Percentiles rank a stretch among this genome's conserved stretches.
Evolutionary conservation across 768 basidiomycete genomes (phyloP).

Genomic region (Hypholoma sublateritium): DNA sequence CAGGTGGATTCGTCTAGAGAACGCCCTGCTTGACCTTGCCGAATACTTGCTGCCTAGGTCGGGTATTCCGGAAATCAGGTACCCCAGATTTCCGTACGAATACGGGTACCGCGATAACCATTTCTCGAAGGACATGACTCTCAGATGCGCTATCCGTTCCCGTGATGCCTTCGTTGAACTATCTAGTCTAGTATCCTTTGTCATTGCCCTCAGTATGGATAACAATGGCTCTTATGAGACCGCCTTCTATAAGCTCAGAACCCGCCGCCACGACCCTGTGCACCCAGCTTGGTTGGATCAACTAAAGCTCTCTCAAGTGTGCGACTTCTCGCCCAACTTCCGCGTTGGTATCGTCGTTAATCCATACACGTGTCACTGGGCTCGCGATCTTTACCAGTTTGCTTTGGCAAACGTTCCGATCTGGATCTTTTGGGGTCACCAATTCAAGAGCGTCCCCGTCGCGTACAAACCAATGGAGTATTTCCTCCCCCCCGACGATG

Average conservation of each 20-base stretch:
- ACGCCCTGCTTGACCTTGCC: background rate
- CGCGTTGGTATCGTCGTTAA: background rate
- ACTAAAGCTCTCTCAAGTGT: background rate
- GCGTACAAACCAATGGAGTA: background rate
- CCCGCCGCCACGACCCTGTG: background rate
- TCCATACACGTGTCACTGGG: background rate
- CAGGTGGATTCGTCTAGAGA: background rate
- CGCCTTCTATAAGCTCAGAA: background rate
- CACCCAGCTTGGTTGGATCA: background rate
- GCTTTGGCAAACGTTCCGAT: background rate
- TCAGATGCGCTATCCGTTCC: background rate
- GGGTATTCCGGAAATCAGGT: background rate
- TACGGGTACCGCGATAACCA: background rate
- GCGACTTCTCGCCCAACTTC: background rate
- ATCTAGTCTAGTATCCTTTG: background rate
- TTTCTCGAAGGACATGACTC: background rate
- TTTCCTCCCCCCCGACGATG: background rate
- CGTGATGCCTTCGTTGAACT: background rate
- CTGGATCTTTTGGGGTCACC: conserved; percentile 1
- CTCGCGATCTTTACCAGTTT: background rate
- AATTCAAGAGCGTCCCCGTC: background rate
- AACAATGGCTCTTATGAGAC: background rate
- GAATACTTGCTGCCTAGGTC: background rate
- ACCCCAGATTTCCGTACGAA: background rate
- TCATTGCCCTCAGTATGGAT: background rate